A percentile compares a stretch with the other conserved stretches of the same genome.
phyloP scores from a whole-genome alignment of 2,329 filamentous ascomycete species.

The Talaromyces rugulosus region DNA sequence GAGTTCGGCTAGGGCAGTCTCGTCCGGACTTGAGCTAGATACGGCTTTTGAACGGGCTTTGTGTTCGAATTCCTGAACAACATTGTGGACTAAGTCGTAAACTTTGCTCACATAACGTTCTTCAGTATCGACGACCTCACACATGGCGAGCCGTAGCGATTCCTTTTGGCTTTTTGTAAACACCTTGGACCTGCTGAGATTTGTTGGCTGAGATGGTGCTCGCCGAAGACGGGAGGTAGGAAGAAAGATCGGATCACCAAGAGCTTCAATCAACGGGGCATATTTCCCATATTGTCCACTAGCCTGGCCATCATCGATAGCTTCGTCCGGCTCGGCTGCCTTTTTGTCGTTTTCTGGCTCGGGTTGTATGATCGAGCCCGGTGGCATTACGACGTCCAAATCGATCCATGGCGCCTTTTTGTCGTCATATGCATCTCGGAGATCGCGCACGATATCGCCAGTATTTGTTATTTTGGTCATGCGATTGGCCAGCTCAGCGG shows the following conservation, averaged over 20 bases:
- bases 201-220: conserved; percentile 80
- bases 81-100: conserved; percentile 72
- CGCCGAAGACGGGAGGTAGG: conserved; percentile 80
- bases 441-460: conserved; percentile 64
- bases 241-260: conserved; percentile 81
- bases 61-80: conserved; percentile 74
- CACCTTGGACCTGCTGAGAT: conserved; percentile 70
- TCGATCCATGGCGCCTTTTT: conserved; percentile 83
- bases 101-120: conserved; percentile 89
- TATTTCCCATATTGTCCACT: conserved; percentile 67
- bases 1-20: conserved; percentile 67
- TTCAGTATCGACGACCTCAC: conserved; percentile 87
- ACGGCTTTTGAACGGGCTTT: conserved; percentile 58
- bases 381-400: conserved; percentile 78
- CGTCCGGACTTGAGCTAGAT: conserved; percentile 66
- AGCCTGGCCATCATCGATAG: conserved; percentile 20
- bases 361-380: conserved; percentile 57
- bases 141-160: conserved; percentile 80
- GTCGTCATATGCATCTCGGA: conserved; percentile 72
- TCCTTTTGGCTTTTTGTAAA: conserved; percentile 81
- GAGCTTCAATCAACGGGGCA: conserved; percentile 68
- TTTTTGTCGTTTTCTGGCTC: conserved; percentile 57
- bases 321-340: conserved; percentile 49
- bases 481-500: conserved; percentile 78
- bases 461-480: conserved; percentile 80